Base-by-base conservation (phyloP, 2,329 filamentous ascomycete genomes). In the Blumeriella jaapii region DNA sequence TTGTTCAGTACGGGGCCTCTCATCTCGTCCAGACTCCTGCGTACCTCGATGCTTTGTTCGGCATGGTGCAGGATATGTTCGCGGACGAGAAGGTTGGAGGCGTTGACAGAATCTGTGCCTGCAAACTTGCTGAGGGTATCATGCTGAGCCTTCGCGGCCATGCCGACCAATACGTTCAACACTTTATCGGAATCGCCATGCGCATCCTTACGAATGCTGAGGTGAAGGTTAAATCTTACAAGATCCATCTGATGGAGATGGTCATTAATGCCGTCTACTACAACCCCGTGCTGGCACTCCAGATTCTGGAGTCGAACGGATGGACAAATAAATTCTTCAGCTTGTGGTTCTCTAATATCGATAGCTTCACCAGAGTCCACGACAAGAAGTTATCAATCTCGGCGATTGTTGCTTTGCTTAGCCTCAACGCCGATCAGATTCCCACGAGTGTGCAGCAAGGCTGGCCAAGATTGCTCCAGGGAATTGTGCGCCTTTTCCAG, bases 251-350 rank as follows among this genome's bases (percentile, higher is more conserved):
- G 28, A 93, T 98, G 82, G 91, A 98, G 63, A 93, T 98, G 78
- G 78, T 98, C 39, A 94, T 98, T 67, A 96, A 96, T 61, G 78
- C 83, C 36, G 86, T 96, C 52, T 93, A 96, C 68, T 98, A 98
- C 68, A 95, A 94, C 64, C 87, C 91, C 1, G 62, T 55, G 47
- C 68, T 95, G 40, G 73, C 86, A 15, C 71, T 98, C 14, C 79
- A 86, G 43, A 76, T 94, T 23, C 71, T 98, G n/a, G 91, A 98
- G 63, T 64, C 69, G 34, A 89, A 93, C 53, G 80, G 76, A 41
- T 95, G 87, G 89, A 96, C 91, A 5, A 96, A 96, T 63, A 93
- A 93, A 56, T 98, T 98, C 65, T 98, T 98, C 67, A 94, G 84
- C 61, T 65, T 93, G 40, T 98, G 91, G 91, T 98, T 98, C 60